Percentiles rank a stretch among this genome's conserved stretches.
Evolutionary conservation across 2,329 filamentous ascomycete genomes (phyloP).

Genomic region (Tolypocladium amazonense): DNA sequence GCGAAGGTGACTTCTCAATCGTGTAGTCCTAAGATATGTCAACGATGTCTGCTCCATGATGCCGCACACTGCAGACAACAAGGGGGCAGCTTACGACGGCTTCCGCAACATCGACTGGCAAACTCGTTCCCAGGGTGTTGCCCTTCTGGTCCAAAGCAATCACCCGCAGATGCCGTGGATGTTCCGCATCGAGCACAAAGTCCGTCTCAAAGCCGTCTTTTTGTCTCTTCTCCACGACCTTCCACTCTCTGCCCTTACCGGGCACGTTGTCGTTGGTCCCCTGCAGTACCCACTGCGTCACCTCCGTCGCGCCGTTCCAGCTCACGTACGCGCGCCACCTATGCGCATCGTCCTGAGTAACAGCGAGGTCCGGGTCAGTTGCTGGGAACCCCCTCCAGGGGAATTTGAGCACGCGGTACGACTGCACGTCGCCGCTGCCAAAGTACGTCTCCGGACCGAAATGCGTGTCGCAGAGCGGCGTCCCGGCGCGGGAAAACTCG

Average conservation of each 20-base stretch:
- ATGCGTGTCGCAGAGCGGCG: slow-evolving; percentile 6
- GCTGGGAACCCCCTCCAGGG: slow-evolving; percentile 14
- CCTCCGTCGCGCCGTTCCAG: slow-evolving; percentile 23
- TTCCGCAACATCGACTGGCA: neutral
- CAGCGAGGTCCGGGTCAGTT: slow-evolving; percentile 5
- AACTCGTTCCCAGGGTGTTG: slow-evolving; percentile 1
- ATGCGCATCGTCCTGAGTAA: slow-evolving; percentile 1
- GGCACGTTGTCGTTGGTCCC: slow-evolving; percentile 9
- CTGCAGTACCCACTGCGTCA: slow-evolving; percentile 26
- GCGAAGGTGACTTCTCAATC: neutral
- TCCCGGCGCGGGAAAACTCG: slow-evolving; percentile 14
- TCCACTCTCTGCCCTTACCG: neutral
- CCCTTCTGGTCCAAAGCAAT: slow-evolving; percentile 2
- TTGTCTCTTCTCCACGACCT: neutral
- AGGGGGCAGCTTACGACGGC: neutral
- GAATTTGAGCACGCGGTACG: slow-evolving; percentile 18
- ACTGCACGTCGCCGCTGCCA: slow-evolving; percentile 8
- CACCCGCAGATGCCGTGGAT: slow-evolving; percentile 1
- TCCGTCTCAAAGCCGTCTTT: slow-evolving; percentile 2
- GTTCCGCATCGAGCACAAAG: slow-evolving; percentile 1
- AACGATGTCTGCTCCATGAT: neutral
- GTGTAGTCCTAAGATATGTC: neutral
- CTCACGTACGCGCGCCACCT: slow-evolving; percentile 22
- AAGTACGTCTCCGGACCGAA: slow-evolving; percentile 13
- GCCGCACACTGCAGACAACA: neutral